These are phyloP conservation scores for Rugonectria rugulosa DNA, from an alignment of 2,329 filamentous ascomycete genomes.

Conservation along the genomic window DNA sequence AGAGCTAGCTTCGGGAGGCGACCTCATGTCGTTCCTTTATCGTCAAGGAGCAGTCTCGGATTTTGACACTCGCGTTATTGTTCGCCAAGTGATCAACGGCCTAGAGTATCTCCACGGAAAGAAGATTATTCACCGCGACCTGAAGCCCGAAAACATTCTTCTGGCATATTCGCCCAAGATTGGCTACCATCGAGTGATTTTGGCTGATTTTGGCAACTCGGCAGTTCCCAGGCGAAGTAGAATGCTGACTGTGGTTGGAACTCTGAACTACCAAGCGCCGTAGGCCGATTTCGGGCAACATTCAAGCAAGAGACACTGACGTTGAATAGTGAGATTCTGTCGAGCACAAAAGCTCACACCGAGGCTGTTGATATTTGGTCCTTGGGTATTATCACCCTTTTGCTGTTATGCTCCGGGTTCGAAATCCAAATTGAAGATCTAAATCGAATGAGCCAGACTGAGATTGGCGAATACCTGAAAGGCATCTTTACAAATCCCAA, in stretches of 20 bases:
- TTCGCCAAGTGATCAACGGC: constrained; percentile 56
- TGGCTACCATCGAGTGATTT: constrained; percentile 53
- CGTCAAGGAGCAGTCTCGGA: constrained; percentile 48
- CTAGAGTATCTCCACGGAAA: constrained; percentile 58
- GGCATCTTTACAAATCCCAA: constrained; percentile 21
- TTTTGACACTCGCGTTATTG: constrained; percentile 52
- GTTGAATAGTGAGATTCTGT: constrained; percentile 48
- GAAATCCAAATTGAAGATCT: constrained; percentile 34
- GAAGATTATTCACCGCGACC: constrained; percentile 59
- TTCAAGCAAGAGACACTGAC: constrained; percentile 13
- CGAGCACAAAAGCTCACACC: constrained; percentile 39
- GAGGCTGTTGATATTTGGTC: constrained; percentile 60
- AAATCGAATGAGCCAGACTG: constrained; percentile 37
- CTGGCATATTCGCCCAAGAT: constrained; percentile 54
- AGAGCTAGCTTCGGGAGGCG: constrained; percentile 63
- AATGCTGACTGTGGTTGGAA: constrained; percentile 56
- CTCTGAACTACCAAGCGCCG: constrained; percentile 58
- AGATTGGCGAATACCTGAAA: constrained; percentile 32
- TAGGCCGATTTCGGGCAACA: constrained; percentile 41
- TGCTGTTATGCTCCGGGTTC: constrained; percentile 41
- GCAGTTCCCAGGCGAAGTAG: constrained; percentile 51
- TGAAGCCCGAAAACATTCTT: constrained; percentile 64
- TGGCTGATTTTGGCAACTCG: constrained; percentile 62
- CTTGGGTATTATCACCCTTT: constrained; percentile 55
- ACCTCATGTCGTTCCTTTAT: constrained; percentile 58